A percentile compares a stretch with the other conserved stretches of the same genome.
phyloP scores from a whole-genome alignment of 2,329 filamentous ascomycete genomes.

The Apiospora pterosperma region DNA sequence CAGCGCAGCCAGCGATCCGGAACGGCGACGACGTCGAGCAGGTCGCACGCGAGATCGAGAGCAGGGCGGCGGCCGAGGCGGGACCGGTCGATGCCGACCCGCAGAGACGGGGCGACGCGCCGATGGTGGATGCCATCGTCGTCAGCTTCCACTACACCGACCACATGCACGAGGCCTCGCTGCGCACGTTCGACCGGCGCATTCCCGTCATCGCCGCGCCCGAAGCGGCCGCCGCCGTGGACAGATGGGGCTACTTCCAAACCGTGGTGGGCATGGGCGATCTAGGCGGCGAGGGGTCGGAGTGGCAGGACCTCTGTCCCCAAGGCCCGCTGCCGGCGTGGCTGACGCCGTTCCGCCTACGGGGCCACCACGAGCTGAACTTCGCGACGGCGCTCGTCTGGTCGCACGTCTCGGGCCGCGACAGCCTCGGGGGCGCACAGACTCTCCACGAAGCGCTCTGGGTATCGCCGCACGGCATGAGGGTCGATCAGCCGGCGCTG shows the following conservation, averaged over 20 bases:
- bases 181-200: slow-evolving; percentile 9
- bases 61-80: slow-evolving; percentile 6
- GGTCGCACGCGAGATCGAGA: slow-evolving; percentile 13
- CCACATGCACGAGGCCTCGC: slow-evolving; percentile 11
- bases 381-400: slow-evolving; percentile 7
- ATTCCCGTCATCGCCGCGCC: slow-evolving; percentile 13
- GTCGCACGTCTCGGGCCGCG: not conserved
- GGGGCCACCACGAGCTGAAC: not conserved
- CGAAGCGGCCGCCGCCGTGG: slow-evolving; percentile 4
- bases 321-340: slow-evolving; percentile 8
- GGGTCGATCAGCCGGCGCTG: not conserved
- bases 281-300: not conserved
- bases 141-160: slow-evolving; percentile 9
- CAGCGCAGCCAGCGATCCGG: not conserved
- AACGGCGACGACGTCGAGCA: slow-evolving; percentile 12
- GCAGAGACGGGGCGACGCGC: no score
- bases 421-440: no score
- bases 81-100: not conserved
- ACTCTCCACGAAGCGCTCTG: slow-evolving; percentile 7
- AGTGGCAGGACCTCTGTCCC: slow-evolving; percentile 11
- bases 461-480: slow-evolving; percentile 11
- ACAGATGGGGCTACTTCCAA: slow-evolving; percentile 12
- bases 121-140: slow-evolving; percentile 12
- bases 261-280: slow-evolving; percentile 4
- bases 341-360: slow-evolving; percentile 10